Evolutionary conservation across 2,329 filamentous ascomycete species (phyloP).

Genomic region (Sporothrix pseudoabietina): DNA sequence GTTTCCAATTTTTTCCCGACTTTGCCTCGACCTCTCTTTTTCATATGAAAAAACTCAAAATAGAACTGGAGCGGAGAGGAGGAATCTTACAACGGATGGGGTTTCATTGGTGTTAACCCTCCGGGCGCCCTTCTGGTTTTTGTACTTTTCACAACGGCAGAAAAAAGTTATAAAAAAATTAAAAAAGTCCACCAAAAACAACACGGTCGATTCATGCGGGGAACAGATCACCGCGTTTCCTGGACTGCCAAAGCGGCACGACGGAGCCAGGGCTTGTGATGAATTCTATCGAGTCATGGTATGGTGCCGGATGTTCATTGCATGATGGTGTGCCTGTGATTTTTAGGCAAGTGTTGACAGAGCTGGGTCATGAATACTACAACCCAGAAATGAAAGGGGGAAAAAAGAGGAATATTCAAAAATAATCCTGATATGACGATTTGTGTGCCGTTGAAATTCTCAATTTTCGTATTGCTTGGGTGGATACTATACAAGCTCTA

Average conservation of each 20-base stretch:
- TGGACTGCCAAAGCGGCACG: background rate
- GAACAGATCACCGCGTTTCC: background rate
- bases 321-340: background rate
- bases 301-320: background rate
- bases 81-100: slow-evolving; percentile 29
- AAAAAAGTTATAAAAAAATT: slow-evolving; percentile 30
- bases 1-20: slow-evolving; percentile 9
- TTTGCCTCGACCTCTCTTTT: slow-evolving; percentile 29
- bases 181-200: slow-evolving; percentile 20
- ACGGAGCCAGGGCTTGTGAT: background rate
- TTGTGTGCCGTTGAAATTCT: background rate
- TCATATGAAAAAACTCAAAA: slow-evolving; percentile 27
- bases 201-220: background rate
- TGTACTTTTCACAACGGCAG: slow-evolving; percentile 30
- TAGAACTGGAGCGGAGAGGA: slow-evolving; percentile 32
- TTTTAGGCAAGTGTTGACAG: background rate
- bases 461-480: background rate
- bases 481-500: background rate
- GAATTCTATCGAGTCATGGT: background rate
- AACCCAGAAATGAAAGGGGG: background rate
- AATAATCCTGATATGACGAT: background rate
- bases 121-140: slow-evolving; percentile 29
- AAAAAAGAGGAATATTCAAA: background rate
- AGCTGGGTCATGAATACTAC: background rate
- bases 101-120: slow-evolving; percentile 30